A percentile compares a stretch with the other conserved stretches of the same genome.
Evolutionary conservation across 768 basidiomycete species (phyloP).

Genomic region (Mycena amicta): DNA sequence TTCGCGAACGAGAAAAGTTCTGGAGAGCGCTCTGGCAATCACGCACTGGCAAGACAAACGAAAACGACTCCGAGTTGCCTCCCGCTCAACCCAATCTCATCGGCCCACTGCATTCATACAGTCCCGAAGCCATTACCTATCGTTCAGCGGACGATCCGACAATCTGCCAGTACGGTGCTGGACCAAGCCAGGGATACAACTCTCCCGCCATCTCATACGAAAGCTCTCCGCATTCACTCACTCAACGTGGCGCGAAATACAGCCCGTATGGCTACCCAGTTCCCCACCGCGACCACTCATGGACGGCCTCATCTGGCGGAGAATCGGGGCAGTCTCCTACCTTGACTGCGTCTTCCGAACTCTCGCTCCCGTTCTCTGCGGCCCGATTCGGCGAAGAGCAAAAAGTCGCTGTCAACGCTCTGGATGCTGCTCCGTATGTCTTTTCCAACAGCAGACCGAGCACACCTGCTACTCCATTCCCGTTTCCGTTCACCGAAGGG

Average conservation of each 20-base stretch:
- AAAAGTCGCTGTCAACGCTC: slow-evolving; percentile 51
- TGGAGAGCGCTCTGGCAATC: slow-evolving; percentile 72
- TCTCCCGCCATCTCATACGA: slow-evolving; percentile 52
- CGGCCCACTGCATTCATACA: slow-evolving; percentile 38
- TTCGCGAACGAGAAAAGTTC: slow-evolving; percentile 72
- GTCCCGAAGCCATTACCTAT: slow-evolving; percentile 46
- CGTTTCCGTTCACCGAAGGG: slow-evolving; percentile 63
- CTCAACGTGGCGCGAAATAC: slow-evolving; percentile 55
- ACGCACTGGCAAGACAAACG: slow-evolving; percentile 60
- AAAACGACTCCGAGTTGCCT: slow-evolving; percentile 55
- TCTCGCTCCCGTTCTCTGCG: slow-evolving; percentile 24
- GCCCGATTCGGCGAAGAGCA: slow-evolving; percentile 57
- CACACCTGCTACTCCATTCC: slow-evolving; percentile 69
- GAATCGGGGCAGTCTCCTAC: slow-evolving; percentile 57
- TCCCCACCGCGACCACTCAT: slow-evolving; percentile 41
- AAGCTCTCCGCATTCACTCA: slow-evolving; percentile 30
- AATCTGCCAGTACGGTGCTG: slow-evolving; percentile 46
- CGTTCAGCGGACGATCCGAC: slow-evolving; percentile 50
- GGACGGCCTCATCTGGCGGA: slow-evolving; percentile 46
- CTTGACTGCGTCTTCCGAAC: slow-evolving; percentile 37
- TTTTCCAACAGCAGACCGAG: slow-evolving; percentile 71
- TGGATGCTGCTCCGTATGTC: slow-evolving; percentile 60
- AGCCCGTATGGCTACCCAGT: slow-evolving; percentile 48
- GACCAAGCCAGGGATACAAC: slow-evolving; percentile 45
- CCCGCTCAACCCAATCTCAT: slow-evolving; percentile 43